phyloP scores from a whole-genome alignment of 495 filamentous ascomycete species.

The Penicillium riverlandense region DNA sequence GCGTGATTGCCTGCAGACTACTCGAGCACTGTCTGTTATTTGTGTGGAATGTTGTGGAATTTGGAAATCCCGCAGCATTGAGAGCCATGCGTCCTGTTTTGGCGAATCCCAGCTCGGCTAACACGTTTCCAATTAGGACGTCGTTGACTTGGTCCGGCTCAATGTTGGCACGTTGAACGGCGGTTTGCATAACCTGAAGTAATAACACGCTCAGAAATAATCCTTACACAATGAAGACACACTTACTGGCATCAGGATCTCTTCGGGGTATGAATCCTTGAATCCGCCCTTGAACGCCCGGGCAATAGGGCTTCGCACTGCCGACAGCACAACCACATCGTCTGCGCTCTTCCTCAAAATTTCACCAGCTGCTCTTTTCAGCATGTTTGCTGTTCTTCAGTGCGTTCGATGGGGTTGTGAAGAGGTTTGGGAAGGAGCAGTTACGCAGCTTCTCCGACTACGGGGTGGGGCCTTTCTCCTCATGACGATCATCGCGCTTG shows the following conservation, averaged over 20 bases:
- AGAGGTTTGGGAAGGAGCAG: too few relatives aligned
- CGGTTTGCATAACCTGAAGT: constrained; percentile 24
- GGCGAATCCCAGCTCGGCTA: constrained; percentile 70
- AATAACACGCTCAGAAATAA: not conserved
- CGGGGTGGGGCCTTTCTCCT: too few relatives aligned
- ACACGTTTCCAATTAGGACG: constrained; percentile 71
- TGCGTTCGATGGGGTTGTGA: too few relatives aligned
- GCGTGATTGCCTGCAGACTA: constrained; percentile 77
- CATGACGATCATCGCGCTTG: too few relatives aligned
- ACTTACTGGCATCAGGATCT: constrained; percentile 58
- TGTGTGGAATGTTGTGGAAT: constrained; percentile 63
- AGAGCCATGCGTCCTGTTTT: constrained; percentile 77
- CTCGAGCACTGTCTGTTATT: constrained; percentile 87
- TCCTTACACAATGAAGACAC: not conserved
- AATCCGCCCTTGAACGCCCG: constrained; percentile 71
- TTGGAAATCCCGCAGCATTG: constrained; percentile 81
- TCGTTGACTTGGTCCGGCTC: constrained; percentile 56
- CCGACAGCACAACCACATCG: constrained; percentile 82
- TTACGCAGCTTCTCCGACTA: too few relatives aligned
- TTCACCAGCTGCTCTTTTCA: constrained; percentile 9
- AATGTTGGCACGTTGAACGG: constrained; percentile 44
- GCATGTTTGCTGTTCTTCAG: constrained; percentile 5
- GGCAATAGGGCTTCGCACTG: constrained; percentile 63
- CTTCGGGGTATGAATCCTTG: constrained; percentile 80
- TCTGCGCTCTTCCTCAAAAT: constrained; percentile 43